A percentile compares a stretch with the other conserved stretches of the same genome.
Evolutionary conservation across 192 early-diverging fungal species (phyloP).

Genomic region (Powellomyces hirtus): DNA sequence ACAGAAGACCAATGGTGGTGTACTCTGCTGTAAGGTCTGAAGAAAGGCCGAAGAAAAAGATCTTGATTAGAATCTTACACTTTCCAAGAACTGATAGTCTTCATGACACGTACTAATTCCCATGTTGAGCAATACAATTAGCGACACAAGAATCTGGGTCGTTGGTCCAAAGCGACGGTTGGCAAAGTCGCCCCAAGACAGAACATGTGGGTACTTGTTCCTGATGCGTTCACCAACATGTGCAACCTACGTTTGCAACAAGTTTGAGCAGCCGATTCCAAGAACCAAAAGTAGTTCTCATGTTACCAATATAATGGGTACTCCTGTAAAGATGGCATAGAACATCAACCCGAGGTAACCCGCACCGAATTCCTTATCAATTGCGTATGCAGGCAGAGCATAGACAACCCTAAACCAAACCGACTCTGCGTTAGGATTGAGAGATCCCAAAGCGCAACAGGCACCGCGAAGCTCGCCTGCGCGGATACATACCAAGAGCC

Average conservation of each 20-base stretch:
- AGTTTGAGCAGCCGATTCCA: background rate
- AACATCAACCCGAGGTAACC: constrained; percentile 43
- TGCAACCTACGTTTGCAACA: no score
- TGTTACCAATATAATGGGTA: constrained; percentile 42
- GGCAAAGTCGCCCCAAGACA: constrained; percentile 37
- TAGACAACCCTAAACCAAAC: background rate
- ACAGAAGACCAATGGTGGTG: constrained; percentile 41
- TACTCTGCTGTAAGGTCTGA: constrained; percentile 36
- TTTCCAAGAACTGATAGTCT: background rate
- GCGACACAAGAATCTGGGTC: constrained; percentile 33
- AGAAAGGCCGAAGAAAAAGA: background rate
- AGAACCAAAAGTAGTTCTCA: background rate
- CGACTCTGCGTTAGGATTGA: no score
- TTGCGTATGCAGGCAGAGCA: background rate
- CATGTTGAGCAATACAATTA: constrained; percentile 45
- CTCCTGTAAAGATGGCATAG: constrained; percentile 38
- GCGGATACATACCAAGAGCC: constrained; percentile 35
- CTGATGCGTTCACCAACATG: constrained; percentile 34
- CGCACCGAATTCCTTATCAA: constrained; percentile 30
- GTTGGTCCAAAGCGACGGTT: constrained; percentile 34
- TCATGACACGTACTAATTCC: constrained; percentile 13
- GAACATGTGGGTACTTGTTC: constrained; percentile 23
- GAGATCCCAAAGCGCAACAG: no score
- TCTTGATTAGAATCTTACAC: background rate
- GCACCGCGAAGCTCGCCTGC: no score